These are phyloP conservation scores for Fusarium albidum DNA, from an alignment of 2,329 filamentous ascomycete species.

Conservation along the genomic window DNA sequence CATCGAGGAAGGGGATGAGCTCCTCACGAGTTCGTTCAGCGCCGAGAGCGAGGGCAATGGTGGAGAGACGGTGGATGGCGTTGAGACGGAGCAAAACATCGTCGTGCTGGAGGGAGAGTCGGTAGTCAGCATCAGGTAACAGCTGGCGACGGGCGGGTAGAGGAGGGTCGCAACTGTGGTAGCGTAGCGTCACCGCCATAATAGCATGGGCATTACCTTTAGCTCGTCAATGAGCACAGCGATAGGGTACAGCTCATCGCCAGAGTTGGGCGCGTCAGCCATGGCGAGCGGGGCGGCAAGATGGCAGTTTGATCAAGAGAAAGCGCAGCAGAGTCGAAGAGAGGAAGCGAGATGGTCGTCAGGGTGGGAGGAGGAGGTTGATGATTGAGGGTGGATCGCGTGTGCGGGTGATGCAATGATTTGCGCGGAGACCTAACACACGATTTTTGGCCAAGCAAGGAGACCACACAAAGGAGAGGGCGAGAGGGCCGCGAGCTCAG, in stretches of 20 bases:
- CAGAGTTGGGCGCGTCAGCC: constrained; percentile 88
- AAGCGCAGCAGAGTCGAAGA: constrained; percentile 31
- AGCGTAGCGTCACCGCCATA: constrained; percentile 43
- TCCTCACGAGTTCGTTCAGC: constrained; percentile 97
- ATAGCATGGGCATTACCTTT: constrained; percentile 70
- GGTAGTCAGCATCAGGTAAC: constrained; percentile 27
- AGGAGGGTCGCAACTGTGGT: constrained; percentile 14
- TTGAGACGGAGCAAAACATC: constrained; percentile 98
- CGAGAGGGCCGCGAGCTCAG: constrained; percentile 21
- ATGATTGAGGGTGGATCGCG: constrained; percentile 42
- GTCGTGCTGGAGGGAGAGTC: constrained; percentile 75
- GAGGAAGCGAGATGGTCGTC: constrained; percentile 31
- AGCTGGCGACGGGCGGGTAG: constrained; percentile 35
- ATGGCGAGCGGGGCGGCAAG: constrained; percentile 65
- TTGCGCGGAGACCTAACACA: constrained; percentile 43
- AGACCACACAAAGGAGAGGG: constrained; percentile 7
- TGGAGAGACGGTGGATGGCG: constrained; percentile 97
- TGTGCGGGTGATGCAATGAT: constrained; percentile 45
- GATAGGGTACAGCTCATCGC: constrained; percentile 99
- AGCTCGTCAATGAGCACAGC: constrained; percentile 99
- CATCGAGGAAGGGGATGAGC: constrained; percentile 98
- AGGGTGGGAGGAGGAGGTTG: constrained; percentile 35
- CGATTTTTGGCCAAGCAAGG: constrained; percentile 38
- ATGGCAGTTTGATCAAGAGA: constrained; percentile 43
- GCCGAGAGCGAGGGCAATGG: constrained; percentile 94